These are phyloP conservation scores for Sugiyamaella castrensis DNA, from an alignment of 1,139 yeast species.

Conservation along the genomic window DNA sequence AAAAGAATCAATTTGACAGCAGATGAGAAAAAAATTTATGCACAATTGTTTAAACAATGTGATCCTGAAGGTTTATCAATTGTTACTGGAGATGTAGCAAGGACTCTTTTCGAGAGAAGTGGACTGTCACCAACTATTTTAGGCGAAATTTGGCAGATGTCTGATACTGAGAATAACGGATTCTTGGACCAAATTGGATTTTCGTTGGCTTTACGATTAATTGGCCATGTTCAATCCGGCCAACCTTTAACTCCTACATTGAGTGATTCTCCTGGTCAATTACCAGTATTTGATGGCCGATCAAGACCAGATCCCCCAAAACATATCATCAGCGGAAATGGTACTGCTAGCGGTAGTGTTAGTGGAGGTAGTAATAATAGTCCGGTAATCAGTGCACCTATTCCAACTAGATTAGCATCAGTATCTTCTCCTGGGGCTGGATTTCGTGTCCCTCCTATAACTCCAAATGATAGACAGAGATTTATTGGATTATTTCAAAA, in stretches of 20 bases:
- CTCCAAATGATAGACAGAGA: constrained; percentile 62
- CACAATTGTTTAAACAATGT: constrained; percentile 70
- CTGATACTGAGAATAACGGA: constrained; percentile 83
- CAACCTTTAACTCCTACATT: constrained; percentile 50
- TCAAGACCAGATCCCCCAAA: constrained; percentile 18
- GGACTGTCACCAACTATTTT: constrained; percentile 74
- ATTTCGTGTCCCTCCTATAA: constrained; percentile 55
- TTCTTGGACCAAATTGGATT: constrained; percentile 80
- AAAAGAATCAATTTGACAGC: constrained; percentile 48
- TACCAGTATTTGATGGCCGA: constrained; percentile 41
- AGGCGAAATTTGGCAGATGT: constrained; percentile 92
- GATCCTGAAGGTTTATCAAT: constrained; percentile 79
- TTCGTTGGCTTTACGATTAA: constrained; percentile 79
- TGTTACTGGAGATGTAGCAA: constrained; percentile 88
- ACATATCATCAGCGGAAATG: too few species aligned
- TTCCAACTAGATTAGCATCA: constrained; percentile 16
- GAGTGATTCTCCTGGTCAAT: constrained; percentile 51
- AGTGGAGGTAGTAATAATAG: constrained; percentile 21
- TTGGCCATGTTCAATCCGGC: constrained; percentile 85
- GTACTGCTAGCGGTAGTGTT: not conserved
- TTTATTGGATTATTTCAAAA: constrained; percentile 73
- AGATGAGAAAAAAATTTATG: constrained; percentile 74
- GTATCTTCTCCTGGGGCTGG: constrained; percentile 18
- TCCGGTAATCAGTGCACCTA: constrained; percentile 20
- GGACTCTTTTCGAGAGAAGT: constrained; percentile 79